Percentiles rank a stretch among this genome's conserved stretches.
phyloP scores from a whole-genome alignment of 768 basidiomycete species.

The Rhodocollybia butyracea region DNA sequence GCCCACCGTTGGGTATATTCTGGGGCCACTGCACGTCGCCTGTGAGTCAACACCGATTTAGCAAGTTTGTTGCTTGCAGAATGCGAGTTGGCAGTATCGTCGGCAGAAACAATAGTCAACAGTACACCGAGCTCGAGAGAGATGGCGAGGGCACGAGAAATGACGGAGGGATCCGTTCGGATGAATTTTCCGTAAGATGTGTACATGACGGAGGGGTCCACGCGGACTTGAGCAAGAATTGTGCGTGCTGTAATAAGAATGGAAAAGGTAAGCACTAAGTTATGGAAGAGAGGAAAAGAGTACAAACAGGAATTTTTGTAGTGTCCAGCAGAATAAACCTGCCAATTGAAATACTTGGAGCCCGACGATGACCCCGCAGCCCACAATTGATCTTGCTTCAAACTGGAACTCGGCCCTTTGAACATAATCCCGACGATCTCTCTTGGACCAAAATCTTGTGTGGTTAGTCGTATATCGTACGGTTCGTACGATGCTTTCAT shows the following conservation, averaged over 20 bases:
- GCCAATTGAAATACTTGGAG: conserved; percentile 28
- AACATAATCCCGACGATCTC: neutral
- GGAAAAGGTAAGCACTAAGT: neutral
- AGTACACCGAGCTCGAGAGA: conserved; percentile 36
- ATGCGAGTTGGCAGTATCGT: neutral
- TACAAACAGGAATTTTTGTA: conserved; percentile 22
- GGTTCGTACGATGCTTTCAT: conserved; percentile 21
- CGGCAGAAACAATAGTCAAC: conserved; percentile 24
- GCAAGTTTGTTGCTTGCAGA: neutral
- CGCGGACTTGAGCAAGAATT: conserved; percentile 34
- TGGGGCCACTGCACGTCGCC: neutral
- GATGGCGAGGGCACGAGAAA: conserved; percentile 35
- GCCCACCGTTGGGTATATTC: neutral
- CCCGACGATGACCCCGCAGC: neutral
- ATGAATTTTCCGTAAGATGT: conserved; percentile 30
- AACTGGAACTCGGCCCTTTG: conserved; percentile 23
- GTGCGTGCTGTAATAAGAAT: conserved; percentile 17
- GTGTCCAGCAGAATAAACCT: conserved; percentile 15
- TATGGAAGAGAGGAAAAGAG: neutral
- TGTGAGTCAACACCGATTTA: neutral
- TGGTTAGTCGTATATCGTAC: conserved; percentile 31
- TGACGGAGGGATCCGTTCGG: conserved; percentile 27
- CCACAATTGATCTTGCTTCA: conserved; percentile 10
- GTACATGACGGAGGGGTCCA: conserved; percentile 29
- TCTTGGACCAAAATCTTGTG: neutral